These are phyloP conservation scores for Penicillium fuscoglaucum DNA, from an alignment of 2,329 filamentous ascomycete species.

Conservation along the genomic window DNA sequence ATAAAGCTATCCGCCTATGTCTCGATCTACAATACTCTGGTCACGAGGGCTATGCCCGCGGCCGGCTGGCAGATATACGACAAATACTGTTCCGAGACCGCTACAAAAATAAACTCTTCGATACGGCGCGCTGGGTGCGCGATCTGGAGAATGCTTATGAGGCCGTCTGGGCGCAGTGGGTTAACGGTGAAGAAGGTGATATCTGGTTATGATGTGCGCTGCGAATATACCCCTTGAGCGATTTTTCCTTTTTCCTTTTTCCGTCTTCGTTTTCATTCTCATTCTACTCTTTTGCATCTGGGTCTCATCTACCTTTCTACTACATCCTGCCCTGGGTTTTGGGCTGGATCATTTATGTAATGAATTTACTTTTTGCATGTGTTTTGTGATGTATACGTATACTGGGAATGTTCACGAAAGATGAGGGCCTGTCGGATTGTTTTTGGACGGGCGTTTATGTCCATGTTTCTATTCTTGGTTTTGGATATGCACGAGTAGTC, in stretches of 20 bases:
- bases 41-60: constrained; percentile 43
- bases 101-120: constrained; percentile 84
- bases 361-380: constrained; percentile 3
- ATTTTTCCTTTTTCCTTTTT: constrained; percentile 22
- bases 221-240: constrained; percentile 41
- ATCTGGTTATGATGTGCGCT: constrained; percentile 68
- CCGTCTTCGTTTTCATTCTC: not conserved
- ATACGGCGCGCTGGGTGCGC: constrained; percentile 85
- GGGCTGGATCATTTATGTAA: constrained; percentile 5
- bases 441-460: constrained; percentile 2
- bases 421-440: not conserved
- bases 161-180: constrained; percentile 86
- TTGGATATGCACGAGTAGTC: not conserved
- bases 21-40: constrained; percentile 61
- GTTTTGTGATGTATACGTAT: constrained; percentile 8
- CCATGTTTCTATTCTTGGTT: not conserved
- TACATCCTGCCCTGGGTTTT: not conserved
- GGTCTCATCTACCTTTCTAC: constrained; percentile 1
- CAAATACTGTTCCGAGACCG: constrained; percentile 78
- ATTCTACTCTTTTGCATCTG: not conserved
- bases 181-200: constrained; percentile 81
- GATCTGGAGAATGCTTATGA: constrained; percentile 89
- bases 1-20: constrained; percentile 68
- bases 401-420: constrained; percentile 2
- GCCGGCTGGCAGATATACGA: constrained; percentile 75